Conservation (phyloP, 768 basidiomycete genomes). For the Kwoniella dejecticola region DNA sequence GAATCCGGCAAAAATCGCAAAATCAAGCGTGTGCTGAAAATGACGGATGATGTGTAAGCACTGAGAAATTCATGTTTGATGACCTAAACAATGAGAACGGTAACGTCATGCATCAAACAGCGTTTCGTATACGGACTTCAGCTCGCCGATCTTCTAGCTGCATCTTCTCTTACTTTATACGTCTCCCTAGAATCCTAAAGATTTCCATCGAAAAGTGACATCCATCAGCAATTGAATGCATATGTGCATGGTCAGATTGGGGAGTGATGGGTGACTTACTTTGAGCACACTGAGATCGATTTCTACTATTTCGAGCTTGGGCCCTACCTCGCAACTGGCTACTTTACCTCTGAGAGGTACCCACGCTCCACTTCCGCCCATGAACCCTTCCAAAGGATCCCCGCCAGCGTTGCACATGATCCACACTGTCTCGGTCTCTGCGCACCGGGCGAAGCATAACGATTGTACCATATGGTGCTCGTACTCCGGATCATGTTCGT, state of each 20-base stretch:
- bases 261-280: constrained; percentile 20
- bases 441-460: constrained; percentile 36
- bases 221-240: constrained; percentile 1
- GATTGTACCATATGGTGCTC: constrained; percentile 39
- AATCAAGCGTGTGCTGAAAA: not conserved
- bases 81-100: not conserved
- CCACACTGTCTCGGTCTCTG: constrained; percentile 48
- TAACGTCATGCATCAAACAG: not conserved
- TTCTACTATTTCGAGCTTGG: constrained; percentile 29
- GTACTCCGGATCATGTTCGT: constrained; percentile 35
- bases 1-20: not conserved
- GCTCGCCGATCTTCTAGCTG: constrained; percentile 16
- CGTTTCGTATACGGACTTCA: constrained; percentile 3
- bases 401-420: constrained; percentile 51
- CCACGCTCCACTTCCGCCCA: constrained; percentile 50
- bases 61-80: not conserved
- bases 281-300: constrained; percentile 43
- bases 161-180: constrained; percentile 46
- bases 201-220: too few relatives aligned
- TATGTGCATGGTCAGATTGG: not conserved
- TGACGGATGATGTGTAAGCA: not conserved
- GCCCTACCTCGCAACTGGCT: constrained; percentile 11
- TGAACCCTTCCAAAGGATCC: constrained; percentile 33
- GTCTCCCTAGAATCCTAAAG: constrained; percentile 34
- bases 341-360: constrained; percentile 43